Percentiles rank a stretch among this genome's conserved stretches.
Evolutionary conservation across 2,329 filamentous ascomycete species (phyloP).

Genomic region (Alternaria triticina): DNA sequence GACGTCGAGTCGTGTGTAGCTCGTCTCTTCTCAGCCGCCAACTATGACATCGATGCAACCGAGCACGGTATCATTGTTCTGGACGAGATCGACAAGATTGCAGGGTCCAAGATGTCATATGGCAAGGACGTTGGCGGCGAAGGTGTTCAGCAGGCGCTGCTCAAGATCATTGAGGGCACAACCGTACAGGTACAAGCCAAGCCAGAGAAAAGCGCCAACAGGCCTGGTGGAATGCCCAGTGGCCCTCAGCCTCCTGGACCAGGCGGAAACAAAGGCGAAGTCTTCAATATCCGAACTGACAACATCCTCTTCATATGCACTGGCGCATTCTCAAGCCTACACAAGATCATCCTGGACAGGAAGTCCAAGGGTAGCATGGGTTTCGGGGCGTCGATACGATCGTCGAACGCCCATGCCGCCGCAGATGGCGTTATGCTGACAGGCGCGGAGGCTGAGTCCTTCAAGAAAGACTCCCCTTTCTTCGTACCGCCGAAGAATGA

Average conservation of each 20-base stretch:
- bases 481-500: slow-evolving; percentile 50
- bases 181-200: slow-evolving; percentile 93
- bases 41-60: slow-evolving; percentile 82
- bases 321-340: slow-evolving; percentile 90
- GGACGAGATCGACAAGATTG: slow-evolving; percentile 97
- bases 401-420: slow-evolving; percentile 56
- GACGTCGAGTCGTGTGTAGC: slow-evolving; percentile 97
- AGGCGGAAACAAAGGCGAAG: slow-evolving; percentile 59
- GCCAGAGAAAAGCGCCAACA: slow-evolving; percentile 64
- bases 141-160: slow-evolving; percentile 91
- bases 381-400: slow-evolving; percentile 82
- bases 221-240: slow-evolving; percentile 31
- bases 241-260: slow-evolving; percentile 24
- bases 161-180: slow-evolving; percentile 96
- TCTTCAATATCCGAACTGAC: slow-evolving; percentile 82
- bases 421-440: slow-evolving; percentile 64
- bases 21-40: slow-evolving; percentile 84
- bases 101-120: slow-evolving; percentile 82
- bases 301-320: slow-evolving; percentile 98
- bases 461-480: slow-evolving; percentile 65
- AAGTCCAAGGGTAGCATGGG: slow-evolving; percentile 87
- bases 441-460: slow-evolving; percentile 63
- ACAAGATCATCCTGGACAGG: slow-evolving; percentile 86
- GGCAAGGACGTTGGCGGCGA: slow-evolving; percentile 95
- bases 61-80: slow-evolving; percentile 94